Evolutionary conservation across 352 stramenopile species (phyloP).

Genomic region (Pythium phragmiticola): DNA sequence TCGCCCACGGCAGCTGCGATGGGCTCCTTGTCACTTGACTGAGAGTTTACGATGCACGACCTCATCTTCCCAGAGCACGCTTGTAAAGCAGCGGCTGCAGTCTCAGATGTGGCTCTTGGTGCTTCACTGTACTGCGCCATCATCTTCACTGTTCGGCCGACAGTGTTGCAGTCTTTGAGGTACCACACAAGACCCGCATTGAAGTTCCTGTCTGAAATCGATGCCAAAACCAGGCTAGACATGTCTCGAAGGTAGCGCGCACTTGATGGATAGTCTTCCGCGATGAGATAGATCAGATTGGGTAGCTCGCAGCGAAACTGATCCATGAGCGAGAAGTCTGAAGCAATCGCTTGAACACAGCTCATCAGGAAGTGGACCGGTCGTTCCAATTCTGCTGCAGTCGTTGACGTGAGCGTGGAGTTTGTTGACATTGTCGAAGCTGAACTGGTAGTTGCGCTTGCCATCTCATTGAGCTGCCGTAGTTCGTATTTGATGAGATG

Average conservation of each 20-base stretch:
- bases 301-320: constrained; percentile 68
- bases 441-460: neutral
- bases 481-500: constrained; percentile 53
- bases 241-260: constrained; percentile 50
- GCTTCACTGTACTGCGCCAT: constrained; percentile 43
- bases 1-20: constrained; percentile 61
- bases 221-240: constrained; percentile 41
- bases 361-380: constrained; percentile 57
- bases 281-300: constrained; percentile 57
- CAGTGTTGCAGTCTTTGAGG: constrained; percentile 57
- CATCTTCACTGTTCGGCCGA: constrained; percentile 46
- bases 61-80: constrained; percentile 20
- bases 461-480: constrained; percentile 19
- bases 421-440: neutral
- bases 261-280: constrained; percentile 58
- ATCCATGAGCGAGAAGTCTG: constrained; percentile 52
- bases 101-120: constrained; percentile 31
- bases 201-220: constrained; percentile 58
- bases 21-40: constrained; percentile 18
- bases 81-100: constrained; percentile 36
- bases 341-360: constrained; percentile 57
- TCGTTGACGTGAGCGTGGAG: constrained; percentile 2
- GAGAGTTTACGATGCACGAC: constrained; percentile 17
- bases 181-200: constrained; percentile 77
- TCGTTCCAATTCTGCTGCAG: constrained; percentile 32